Evolutionary conservation across 2,329 filamentous ascomycete genomes (phyloP).

Genomic region (Sphaerulina populicola): DNA sequence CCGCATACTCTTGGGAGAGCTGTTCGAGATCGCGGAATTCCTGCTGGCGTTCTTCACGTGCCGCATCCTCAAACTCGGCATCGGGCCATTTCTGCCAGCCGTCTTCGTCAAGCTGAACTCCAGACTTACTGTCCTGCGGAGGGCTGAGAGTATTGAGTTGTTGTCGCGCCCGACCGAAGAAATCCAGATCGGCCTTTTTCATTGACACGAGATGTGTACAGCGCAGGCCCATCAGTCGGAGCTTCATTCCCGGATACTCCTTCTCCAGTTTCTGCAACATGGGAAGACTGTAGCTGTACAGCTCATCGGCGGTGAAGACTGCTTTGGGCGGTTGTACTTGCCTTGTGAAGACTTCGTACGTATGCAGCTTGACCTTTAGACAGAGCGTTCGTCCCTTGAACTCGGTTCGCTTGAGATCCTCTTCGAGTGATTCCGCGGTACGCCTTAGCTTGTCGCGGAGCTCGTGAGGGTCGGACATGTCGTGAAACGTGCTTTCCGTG

Average conservation of each 20-base stretch:
- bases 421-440: conserved; percentile 77
- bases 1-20: conserved; percentile 51
- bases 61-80: conserved; percentile 56
- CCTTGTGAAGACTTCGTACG: conserved; percentile 81
- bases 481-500: conserved; percentile 83
- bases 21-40: conserved; percentile 54
- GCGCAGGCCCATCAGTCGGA: conserved; percentile 79
- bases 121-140: conserved; percentile 29
- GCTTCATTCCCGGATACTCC: conserved; percentile 64
- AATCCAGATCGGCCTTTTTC: conserved; percentile 69
- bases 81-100: conserved; percentile 64
- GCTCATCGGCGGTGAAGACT: conserved; percentile 64
- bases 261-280: conserved; percentile 78
- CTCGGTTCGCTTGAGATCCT: conserved; percentile 68
- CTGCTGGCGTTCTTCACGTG: conserved; percentile 51
- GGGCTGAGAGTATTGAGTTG: conserved; percentile 25
- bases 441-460: conserved; percentile 69
- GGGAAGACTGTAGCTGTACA: conserved; percentile 72
- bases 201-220: conserved; percentile 82
- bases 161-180: conserved; percentile 55
- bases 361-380: conserved; percentile 88
- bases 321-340: conserved; percentile 69
- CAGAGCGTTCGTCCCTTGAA: conserved; percentile 87
- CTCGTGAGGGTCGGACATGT: conserved; percentile 60
- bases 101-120: conserved; percentile 37